Percentiles rank a stretch among this genome's conserved stretches.
phyloP scores from a whole-genome alignment of 2,329 filamentous ascomycete species.

The Fusarium nodosum region DNA sequence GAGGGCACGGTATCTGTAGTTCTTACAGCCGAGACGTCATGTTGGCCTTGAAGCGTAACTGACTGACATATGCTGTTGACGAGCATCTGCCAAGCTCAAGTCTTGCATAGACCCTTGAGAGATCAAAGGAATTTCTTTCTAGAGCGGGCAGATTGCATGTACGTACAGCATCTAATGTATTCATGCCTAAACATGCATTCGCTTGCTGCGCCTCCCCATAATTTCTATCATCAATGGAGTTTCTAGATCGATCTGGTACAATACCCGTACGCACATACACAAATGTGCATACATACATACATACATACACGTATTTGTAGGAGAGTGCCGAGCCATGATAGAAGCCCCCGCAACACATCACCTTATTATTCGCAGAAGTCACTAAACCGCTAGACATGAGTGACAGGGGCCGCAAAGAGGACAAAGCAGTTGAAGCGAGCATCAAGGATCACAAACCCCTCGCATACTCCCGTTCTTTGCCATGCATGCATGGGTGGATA shows the following conservation, averaged over 20 bases:
- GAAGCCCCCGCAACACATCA: constrained; percentile 45
- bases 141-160: neutral
- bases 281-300: neutral
- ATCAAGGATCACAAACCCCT: constrained; percentile 1
- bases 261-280: neutral
- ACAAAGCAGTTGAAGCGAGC: constrained; percentile 18
- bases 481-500: neutral
- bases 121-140: neutral
- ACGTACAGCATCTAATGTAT: neutral
- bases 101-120: neutral
- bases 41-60: neutral
- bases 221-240: constrained; percentile 13
- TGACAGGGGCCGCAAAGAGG: constrained; percentile 34
- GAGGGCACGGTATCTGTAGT: neutral
- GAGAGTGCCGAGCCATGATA: constrained; percentile 33
- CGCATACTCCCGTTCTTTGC: neutral
- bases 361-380: constrained; percentile 49
- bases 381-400: constrained; percentile 40
- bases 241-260: constrained; percentile 22
- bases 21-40: neutral
- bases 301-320: neutral
- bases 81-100: neutral
- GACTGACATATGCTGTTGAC: constrained; percentile 2
- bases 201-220: constrained; percentile 2
- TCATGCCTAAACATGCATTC: constrained; percentile 6